A percentile compares a stretch with the other conserved stretches of the same genome.
These are phyloP conservation scores for Psidium guajava DNA, from an alignment of 345 rosid genomes.

Conservation along the genomic window DNA sequence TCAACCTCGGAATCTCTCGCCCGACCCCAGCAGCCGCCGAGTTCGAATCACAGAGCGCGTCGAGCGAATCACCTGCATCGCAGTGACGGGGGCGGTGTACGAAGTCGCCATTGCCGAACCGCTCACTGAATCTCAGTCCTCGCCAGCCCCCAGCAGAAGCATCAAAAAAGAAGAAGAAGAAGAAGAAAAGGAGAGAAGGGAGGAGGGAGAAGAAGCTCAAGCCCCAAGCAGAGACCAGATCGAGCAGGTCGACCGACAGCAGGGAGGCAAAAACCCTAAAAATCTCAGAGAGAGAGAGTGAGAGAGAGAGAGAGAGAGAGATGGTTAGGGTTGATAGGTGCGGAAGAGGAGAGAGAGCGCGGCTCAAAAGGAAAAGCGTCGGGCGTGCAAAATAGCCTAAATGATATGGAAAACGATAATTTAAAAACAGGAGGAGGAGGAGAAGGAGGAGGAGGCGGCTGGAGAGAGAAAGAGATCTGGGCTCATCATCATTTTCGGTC, in stretches of 20 bases:
- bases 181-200: background rate
- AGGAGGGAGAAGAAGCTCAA: background rate
- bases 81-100: conserved; percentile 47
- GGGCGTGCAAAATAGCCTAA: background rate
- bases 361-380: background rate
- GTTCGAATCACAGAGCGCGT: too few relatives aligned
- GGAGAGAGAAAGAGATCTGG: background rate
- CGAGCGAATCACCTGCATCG: conserved; percentile 32
- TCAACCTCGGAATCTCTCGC: background rate
- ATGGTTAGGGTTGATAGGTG: background rate
- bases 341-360: background rate
- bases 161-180: background rate
- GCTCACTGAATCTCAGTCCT: background rate
- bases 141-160: background rate
- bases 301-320: background rate
- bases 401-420: background rate
- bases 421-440: background rate
- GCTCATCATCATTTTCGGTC: background rate
- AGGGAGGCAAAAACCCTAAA: background rate
- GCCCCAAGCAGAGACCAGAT: background rate
- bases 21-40: too few relatives aligned
- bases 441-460: too few relatives aligned
- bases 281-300: background rate
- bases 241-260: background rate
- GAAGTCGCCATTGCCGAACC: conserved; percentile 39